phyloP scores from a whole-genome alignment of 2,329 filamentous ascomycete species.

The Talaromyces sp. region DNA sequence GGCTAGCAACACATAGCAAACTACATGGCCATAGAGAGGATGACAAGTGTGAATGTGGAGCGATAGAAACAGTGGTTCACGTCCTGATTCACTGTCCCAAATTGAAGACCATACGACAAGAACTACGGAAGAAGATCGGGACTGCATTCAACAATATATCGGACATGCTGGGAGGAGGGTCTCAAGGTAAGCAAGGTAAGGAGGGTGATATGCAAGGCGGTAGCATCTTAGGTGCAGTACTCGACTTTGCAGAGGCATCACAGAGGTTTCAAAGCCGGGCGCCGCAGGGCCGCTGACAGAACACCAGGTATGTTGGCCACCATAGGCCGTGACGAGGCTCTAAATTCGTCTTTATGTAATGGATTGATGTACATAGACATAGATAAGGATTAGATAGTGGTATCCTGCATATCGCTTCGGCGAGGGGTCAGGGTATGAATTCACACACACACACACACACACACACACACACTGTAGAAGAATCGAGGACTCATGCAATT shows the following conservation, averaged over 20 bases:
- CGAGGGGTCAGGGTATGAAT: constrained; percentile 25
- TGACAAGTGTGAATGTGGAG: constrained; percentile 23
- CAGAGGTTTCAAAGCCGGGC: constrained; percentile 24
- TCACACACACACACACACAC: too few relatives aligned
- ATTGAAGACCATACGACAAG: constrained; percentile 14
- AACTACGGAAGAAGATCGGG: constrained; percentile 20
- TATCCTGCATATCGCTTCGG: constrained; percentile 21
- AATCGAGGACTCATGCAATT: too few relatives aligned
- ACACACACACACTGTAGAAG: too few relatives aligned
- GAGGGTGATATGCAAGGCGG: neutral
- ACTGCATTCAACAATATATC: constrained; percentile 24
- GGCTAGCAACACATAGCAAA: constrained; percentile 22
- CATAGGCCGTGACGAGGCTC: constrained; percentile 24
- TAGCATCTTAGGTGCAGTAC: neutral
- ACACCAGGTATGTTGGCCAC: constrained; percentile 20
- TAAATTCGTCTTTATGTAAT: constrained; percentile 25
- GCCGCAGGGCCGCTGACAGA: constrained; percentile 20
- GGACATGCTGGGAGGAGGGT: constrained; percentile 24
- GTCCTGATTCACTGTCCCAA: constrained; percentile 20
- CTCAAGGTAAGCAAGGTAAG: constrained; percentile 7
- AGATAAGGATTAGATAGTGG: constrained; percentile 22
- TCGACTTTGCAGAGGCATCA: constrained; percentile 22
- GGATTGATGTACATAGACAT: constrained; percentile 23
- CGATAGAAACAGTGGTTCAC: constrained; percentile 22
- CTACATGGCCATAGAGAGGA: constrained; percentile 6